Evolutionary conservation across 202 grass and related monocot species (phyloP).

Genomic region (Elaeis oleifera): DNA sequence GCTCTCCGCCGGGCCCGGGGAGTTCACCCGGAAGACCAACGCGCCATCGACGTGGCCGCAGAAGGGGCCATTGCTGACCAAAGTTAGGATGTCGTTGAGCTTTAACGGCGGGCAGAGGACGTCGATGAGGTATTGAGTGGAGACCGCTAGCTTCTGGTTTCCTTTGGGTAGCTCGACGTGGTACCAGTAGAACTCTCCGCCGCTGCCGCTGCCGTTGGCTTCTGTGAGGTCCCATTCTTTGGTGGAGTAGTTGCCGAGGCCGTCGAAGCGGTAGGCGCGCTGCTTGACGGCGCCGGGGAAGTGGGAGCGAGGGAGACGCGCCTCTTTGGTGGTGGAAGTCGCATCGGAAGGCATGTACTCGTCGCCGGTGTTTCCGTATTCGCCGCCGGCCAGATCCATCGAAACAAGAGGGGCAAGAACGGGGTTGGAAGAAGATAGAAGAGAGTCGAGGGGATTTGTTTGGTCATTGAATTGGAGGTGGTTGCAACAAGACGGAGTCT

Average conservation of each 20-base stretch:
- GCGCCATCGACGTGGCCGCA: conserved; percentile 16
- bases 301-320: not conserved
- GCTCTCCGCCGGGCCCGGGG: no score
- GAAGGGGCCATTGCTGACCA: conserved; percentile 72
- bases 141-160: conserved; percentile 44
- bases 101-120: conserved; percentile 81
- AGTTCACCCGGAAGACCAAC: no score
- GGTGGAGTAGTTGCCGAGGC: conserved; percentile 37
- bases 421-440: no score
- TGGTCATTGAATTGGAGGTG: no score
- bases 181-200: conserved; percentile 55
- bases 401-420: no score
- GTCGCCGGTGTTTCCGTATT: no score
- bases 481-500: no score
- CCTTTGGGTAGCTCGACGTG: conserved; percentile 72
- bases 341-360: no score
- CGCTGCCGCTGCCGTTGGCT: no score
- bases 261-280: conserved; percentile 66
- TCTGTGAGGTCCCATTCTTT: conserved; percentile 6
- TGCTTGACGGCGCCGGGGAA: conserved; percentile 2
- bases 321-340: no score
- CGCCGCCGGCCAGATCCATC: no score
- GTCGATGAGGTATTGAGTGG: conserved; percentile 72
- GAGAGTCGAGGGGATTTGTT: no score
- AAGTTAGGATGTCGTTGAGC: conserved; percentile 79